Evolutionary conservation across 345 rosid species (phyloP), one percentile per base, ranked within the genome.

Genomic region (Leavenworthia alabamica): DNA sequence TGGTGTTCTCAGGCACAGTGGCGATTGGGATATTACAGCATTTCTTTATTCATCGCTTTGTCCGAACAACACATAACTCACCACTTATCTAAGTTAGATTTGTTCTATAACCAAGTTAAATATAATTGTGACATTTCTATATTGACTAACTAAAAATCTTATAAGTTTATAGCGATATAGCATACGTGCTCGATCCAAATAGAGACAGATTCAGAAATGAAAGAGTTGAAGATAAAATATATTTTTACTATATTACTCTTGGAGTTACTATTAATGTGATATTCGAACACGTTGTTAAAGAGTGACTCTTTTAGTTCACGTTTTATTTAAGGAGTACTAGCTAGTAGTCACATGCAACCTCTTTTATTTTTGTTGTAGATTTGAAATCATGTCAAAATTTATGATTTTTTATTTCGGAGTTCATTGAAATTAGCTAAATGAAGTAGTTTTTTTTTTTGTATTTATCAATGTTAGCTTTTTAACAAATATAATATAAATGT

Each of bases 1-100:
- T n/a, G n/a, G n/a, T n/a, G n/a, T n/a, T n/a, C n/a, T n/a, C n/a
- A n/a, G n/a, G n/a, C n/a, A n/a, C n/a, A n/a, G n/a, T n/a, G n/a
- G n/a, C n/a, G n/a, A n/a, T n/a, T n/a, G n/a, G n/a, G n/a, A n/a
- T n/a, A n/a, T n/a, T n/a, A n/a, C n/a, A n/a, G n/a, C n/a, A n/a
- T n/a, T n/a, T 43, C 40, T 19, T 43, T 60, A 35, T 61, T 44
- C 56, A 48, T 60, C n/a, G 22, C 44, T 60, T 55, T 61, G 56
- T 45, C 42, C 49, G 67, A 68, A 43, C 67, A 60, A 33, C 48
- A 33, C 55, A 68, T 33, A 13, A 52, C 41, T 33, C 54, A 39
- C 32, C 19, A 40, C n/a, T 7, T 43, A 15, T 11, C 32, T 17
- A 42, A 33, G n/a, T n/a, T 26, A 8, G 48, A 52, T 48, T 43